These are phyloP conservation scores for Serpula lacrymans DNA, from an alignment of 768 basidiomycete species.

Conservation along the genomic window DNA sequence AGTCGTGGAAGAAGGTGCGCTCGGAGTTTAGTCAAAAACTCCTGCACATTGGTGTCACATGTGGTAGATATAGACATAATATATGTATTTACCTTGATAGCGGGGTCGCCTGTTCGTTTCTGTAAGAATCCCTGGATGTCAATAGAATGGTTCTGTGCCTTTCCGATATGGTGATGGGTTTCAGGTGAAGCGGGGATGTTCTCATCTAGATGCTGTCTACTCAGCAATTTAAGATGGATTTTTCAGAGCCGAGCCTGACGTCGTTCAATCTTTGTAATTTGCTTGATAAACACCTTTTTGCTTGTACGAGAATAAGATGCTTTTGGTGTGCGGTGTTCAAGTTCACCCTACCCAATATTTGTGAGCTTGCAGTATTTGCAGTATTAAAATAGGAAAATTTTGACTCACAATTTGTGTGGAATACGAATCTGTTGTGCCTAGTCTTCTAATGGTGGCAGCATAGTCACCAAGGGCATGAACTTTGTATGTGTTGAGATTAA, in stretches of 20 bases:
- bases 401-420: slow-evolving; percentile 28
- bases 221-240: too few relatives aligned
- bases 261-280: slow-evolving; percentile 5
- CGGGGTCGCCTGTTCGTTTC: slow-evolving; percentile 22
- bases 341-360: too few relatives aligned
- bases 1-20: slow-evolving; percentile 25
- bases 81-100: slow-evolving; percentile 20
- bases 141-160: slow-evolving; percentile 6
- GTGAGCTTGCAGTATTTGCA: too few relatives aligned
- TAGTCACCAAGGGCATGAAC: slow-evolving; percentile 33
- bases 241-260: slow-evolving; percentile 1
- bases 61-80: too few relatives aligned
- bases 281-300: slow-evolving; percentile 2
- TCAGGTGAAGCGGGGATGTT: not conserved
- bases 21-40: slow-evolving; percentile 28
- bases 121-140: slow-evolving; percentile 24
- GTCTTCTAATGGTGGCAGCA: slow-evolving; percentile 14
- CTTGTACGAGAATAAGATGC: not conserved
- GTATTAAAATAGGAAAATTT: too few relatives aligned
- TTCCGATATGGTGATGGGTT: slow-evolving; percentile 2
- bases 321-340: slow-evolving; percentile 7
- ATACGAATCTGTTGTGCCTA: slow-evolving; percentile 34
- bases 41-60: too few relatives aligned
- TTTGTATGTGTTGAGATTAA: slow-evolving; percentile 28
- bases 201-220: too few relatives aligned